Percentiles rank a stretch among this genome's conserved stretches.
Evolutionary conservation across 2,329 filamentous ascomycete genomes (phyloP).

Genomic region (Alternaria atra): DNA sequence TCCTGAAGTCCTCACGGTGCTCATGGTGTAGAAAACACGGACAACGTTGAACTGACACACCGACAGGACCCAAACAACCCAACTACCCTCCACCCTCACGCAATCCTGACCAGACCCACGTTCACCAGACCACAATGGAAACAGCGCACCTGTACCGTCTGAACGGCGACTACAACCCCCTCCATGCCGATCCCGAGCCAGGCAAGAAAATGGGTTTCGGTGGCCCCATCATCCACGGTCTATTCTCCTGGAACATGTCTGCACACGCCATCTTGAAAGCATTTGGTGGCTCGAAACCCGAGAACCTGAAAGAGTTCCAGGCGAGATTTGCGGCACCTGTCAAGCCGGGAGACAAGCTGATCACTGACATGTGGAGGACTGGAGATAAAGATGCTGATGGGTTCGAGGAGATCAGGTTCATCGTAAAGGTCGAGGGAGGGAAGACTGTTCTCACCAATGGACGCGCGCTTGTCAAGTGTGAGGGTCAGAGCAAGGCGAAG

Average conservation of each 20-base stretch:
- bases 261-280: constrained; percentile 76
- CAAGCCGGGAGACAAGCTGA: constrained; percentile 81
- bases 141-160: constrained; percentile 71
- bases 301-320: constrained; percentile 87
- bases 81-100: constrained; percentile 81
- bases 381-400: constrained; percentile 68
- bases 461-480: constrained; percentile 76
- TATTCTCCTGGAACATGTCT: constrained; percentile 86
- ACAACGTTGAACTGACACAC: not conserved
- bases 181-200: constrained; percentile 86
- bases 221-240: constrained; percentile 86
- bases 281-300: constrained; percentile 78
- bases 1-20: not conserved
- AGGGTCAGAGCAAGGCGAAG: constrained; percentile 55
- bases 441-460: constrained; percentile 91
- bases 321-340: constrained; percentile 88
- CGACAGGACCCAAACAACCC: constrained; percentile 70
- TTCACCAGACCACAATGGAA: constrained; percentile 74
- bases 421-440: constrained; percentile 78
- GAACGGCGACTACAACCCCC: constrained; percentile 94
- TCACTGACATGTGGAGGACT: constrained; percentile 82
- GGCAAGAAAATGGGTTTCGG: constrained; percentile 91
- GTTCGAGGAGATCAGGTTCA: constrained; percentile 86
- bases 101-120: constrained; percentile 74
- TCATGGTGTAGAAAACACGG: not conserved